phyloP scores from a whole-genome alignment of 73 alveolate genomes.

The Paramecium primaurelia region DNA sequence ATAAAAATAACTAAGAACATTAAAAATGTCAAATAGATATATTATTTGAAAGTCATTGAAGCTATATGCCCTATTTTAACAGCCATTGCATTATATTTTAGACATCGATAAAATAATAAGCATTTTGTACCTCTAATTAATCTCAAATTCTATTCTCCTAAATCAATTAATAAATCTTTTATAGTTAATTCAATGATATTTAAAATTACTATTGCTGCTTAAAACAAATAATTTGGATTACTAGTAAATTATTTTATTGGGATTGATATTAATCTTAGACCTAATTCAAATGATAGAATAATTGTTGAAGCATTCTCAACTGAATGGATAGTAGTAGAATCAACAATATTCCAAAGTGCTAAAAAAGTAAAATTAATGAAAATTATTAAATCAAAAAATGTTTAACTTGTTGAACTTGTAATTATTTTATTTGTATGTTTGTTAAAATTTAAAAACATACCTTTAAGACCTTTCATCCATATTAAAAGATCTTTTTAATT shows the following conservation, averaged over 20 bases:
- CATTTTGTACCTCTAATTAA: constrained; percentile 4
- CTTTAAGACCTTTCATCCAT: not conserved
- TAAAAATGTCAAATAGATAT: not conserved
- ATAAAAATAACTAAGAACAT: not conserved
- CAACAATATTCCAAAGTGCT: not conserved
- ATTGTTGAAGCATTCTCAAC: constrained; percentile 3
- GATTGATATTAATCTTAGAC: not conserved
- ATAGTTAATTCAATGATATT: not conserved
- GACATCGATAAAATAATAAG: not conserved
- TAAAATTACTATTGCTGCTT: not conserved
- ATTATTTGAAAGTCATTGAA: not conserved
- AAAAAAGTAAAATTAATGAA: not conserved
- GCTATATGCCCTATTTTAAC: constrained; percentile 12
- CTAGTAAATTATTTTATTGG: not conserved
- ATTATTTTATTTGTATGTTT: not conserved
- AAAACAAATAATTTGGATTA: not conserved
- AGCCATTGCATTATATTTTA: not conserved
- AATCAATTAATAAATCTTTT: not conserved
- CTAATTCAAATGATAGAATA: not conserved
- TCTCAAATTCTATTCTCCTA: not conserved
- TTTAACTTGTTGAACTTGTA: not conserved
- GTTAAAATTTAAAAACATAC: not conserved
- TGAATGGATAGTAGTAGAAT: not conserved
- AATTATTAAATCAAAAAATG: not conserved
- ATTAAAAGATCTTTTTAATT: not conserved